Conservation (phyloP, 441 rosid species). For the Capsella rubella region DNA sequence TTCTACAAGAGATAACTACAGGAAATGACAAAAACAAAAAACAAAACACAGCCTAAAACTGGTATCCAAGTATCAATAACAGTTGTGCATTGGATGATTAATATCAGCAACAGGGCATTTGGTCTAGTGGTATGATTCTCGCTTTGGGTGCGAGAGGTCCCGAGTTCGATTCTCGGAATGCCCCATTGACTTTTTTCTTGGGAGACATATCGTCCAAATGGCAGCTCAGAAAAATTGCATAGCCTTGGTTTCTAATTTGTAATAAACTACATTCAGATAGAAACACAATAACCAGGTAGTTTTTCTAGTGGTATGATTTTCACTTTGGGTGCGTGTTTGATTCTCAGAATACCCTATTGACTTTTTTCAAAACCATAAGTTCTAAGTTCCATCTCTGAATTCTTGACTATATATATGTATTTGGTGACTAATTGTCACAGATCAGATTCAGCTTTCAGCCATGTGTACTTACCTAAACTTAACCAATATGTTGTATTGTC, state of each 20-base stretch:
- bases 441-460: not conserved
- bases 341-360: slow-evolving; percentile 23
- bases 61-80: not conserved
- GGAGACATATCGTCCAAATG: too few relatives aligned
- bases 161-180: slow-evolving; percentile 90
- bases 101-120: slow-evolving; percentile 36
- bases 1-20: slow-evolving; percentile 9
- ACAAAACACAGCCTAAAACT: not conserved
- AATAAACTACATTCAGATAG: not conserved
- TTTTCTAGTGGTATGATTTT: slow-evolving; percentile 35
- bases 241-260: too few relatives aligned
- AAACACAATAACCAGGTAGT: not conserved
- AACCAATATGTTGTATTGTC: not conserved
- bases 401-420: not conserved
- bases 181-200: slow-evolving; percentile 29
- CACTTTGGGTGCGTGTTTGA: slow-evolving; percentile 1
- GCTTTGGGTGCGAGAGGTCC: slow-evolving; percentile 97
- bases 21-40: not conserved
- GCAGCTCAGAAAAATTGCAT: too few relatives aligned
- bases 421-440: not conserved
- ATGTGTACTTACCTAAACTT: not conserved
- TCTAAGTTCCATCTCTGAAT: not conserved
- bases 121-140: slow-evolving; percentile 96
- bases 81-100: slow-evolving; percentile 16
- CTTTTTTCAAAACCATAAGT: not conserved